Evolutionary conservation across 1,139 yeast genomes (phyloP).

Genomic region (Kodamaea arcana): DNA sequence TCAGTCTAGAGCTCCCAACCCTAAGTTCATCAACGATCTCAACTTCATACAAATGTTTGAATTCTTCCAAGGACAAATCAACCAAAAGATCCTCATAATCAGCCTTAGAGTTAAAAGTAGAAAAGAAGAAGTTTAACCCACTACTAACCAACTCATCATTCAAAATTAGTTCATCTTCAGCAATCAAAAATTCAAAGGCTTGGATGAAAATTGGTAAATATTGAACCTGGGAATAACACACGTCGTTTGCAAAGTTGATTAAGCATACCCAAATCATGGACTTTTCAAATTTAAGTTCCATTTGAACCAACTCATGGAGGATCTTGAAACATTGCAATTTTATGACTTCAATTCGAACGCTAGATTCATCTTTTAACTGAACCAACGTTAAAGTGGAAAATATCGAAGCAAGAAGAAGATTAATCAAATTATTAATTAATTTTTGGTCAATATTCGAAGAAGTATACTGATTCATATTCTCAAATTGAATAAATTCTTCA

Average conservation of each 20-base stretch:
- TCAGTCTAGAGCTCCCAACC: slow-evolving; percentile 5
- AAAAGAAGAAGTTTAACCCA: slow-evolving; percentile 22
- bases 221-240: slow-evolving; percentile 26
- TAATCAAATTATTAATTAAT: slow-evolving; percentile 13
- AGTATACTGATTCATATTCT: slow-evolving; percentile 10
- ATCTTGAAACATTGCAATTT: slow-evolving; percentile 7
- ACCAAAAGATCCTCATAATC: neutral
- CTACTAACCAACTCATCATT: slow-evolving; percentile 21
- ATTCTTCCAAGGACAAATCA: slow-evolving; percentile 13
- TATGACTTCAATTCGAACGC: neutral
- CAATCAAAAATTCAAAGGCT: slow-evolving; percentile 18
- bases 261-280: slow-evolving; percentile 26
- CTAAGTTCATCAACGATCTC: neutral
- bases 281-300: slow-evolving; percentile 9
- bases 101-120: slow-evolving; percentile 16
- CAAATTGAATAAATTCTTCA: slow-evolving; percentile 17
- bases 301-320: slow-evolving; percentile 9
- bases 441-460: slow-evolving; percentile 12
- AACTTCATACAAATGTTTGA: slow-evolving; percentile 13
- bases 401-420: slow-evolving; percentile 17
- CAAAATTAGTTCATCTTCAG: slow-evolving; percentile 8
- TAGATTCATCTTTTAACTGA: slow-evolving; percentile 2
- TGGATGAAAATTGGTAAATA: slow-evolving; percentile 17
- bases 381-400: slow-evolving; percentile 12
- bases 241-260: slow-evolving; percentile 27